Conservation (phyloP, 163 green algal genomes). For the Chlamydomonas reinhardtii region DNA sequence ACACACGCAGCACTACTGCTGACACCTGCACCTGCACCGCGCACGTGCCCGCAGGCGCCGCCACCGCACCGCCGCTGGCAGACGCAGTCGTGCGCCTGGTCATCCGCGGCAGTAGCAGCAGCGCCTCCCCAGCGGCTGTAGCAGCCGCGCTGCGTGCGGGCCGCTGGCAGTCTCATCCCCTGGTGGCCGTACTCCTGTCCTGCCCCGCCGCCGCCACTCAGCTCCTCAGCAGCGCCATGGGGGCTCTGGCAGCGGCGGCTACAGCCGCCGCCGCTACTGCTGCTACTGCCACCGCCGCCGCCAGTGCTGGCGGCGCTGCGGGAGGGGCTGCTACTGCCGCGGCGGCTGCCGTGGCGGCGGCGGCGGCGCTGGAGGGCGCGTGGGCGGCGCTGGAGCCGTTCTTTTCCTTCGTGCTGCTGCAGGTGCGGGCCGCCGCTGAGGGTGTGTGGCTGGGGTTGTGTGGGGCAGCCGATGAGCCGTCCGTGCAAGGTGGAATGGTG, state of each 20-base stretch:
- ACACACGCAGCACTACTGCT: too few relatives aligned
- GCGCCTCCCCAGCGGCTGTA: not conserved
- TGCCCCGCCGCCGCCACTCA: conserved; percentile 33
- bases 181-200: conserved; percentile 17
- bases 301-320: not conserved
- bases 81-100: conserved; percentile 28
- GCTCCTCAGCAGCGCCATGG: conserved; percentile 14
- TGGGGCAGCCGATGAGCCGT: too few relatives aligned
- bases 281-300: not conserved
- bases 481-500: too few relatives aligned
- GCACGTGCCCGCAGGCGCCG: conserved; percentile 4
- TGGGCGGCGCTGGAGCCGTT: conserved; percentile 31
- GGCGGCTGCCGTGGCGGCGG: not conserved
- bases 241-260: not conserved
- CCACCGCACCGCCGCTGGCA: conserved; percentile 11
- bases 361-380: not conserved
- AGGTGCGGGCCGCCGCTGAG: too few relatives aligned
- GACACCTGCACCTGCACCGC: too few relatives aligned
- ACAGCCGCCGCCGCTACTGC: not conserved
- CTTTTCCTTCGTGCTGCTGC: conserved; percentile 47
- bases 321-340: not conserved
- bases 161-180: conserved; percentile 19
- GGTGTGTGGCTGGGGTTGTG: not conserved
- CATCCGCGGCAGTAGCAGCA: not conserved
- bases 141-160: too few relatives aligned